These are phyloP conservation scores for Exophiala phaeomuriformis DNA, from an alignment of 2,329 filamentous ascomycete species.

Conservation along the genomic window DNA sequence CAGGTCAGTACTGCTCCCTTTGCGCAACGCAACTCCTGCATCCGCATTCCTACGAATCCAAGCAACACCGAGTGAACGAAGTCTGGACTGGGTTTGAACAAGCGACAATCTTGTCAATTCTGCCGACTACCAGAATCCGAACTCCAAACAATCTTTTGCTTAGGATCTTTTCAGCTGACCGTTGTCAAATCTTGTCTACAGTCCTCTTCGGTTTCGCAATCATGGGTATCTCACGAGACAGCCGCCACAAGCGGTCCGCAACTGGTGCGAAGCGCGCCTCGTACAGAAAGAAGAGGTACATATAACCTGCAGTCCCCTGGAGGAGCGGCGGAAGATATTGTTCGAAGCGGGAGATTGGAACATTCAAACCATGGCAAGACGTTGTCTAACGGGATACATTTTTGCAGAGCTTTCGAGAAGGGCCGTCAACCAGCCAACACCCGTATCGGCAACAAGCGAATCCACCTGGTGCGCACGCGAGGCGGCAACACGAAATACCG, in stretches of 20 bases:
- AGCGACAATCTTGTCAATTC: not conserved
- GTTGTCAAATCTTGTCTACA: slow-evolving; percentile 16
- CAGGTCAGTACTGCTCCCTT: slow-evolving; percentile 17
- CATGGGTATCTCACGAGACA: slow-evolving; percentile 99
- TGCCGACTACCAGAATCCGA: too few species aligned
- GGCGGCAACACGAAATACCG: slow-evolving; percentile 99
- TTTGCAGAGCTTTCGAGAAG: slow-evolving; percentile 98
- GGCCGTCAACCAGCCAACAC: slow-evolving; percentile 99
- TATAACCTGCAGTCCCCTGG: slow-evolving; percentile 1
- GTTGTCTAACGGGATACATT: slow-evolving; percentile 28
- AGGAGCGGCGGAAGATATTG: too few species aligned
- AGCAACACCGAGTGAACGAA: not conserved
- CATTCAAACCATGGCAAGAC: too few species aligned
- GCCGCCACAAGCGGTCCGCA: slow-evolving; percentile 99
- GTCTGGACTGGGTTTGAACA: not conserved
- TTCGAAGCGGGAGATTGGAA: too few species aligned
- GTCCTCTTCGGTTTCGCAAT: slow-evolving; percentile 61
- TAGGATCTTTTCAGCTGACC: not conserved
- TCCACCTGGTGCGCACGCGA: slow-evolving; percentile 94
- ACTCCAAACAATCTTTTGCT: not conserved
- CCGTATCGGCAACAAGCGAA: slow-evolving; percentile 94
- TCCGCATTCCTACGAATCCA: not conserved
- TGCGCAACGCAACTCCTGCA: not conserved
- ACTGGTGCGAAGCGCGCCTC: slow-evolving; percentile 95
- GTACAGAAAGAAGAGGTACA: slow-evolving; percentile 63